Conservation (phyloP, 305 asterid genomes). For the Fraxinus nigra region DNA sequence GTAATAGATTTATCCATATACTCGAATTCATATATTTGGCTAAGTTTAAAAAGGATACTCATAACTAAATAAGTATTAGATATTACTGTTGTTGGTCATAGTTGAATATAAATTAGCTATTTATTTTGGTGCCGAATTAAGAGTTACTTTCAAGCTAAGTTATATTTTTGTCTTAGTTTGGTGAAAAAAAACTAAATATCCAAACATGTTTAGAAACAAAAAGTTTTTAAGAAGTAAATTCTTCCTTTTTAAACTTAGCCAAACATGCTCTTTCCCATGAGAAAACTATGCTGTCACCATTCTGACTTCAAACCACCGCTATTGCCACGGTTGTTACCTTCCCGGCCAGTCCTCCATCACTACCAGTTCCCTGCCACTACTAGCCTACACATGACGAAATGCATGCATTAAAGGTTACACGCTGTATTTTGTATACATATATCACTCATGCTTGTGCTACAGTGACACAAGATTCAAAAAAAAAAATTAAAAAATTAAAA, state of each 20-base stretch:
- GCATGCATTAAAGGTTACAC: background rate
- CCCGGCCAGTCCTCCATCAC: background rate
- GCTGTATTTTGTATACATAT: background rate
- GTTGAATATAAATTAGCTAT: background rate
- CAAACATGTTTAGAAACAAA: background rate
- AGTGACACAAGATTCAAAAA: background rate
- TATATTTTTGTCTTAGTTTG: background rate
- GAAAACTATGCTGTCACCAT: background rate
- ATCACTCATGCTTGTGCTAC: background rate
- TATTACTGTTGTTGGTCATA: background rate
- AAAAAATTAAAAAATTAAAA: background rate
- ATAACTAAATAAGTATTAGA: background rate
- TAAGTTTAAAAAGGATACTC: background rate
- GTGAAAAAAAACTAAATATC: background rate
- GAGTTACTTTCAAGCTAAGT: background rate
- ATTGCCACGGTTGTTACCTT: background rate
- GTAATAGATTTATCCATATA: background rate
- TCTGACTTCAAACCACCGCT: background rate
- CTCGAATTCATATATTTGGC: background rate
- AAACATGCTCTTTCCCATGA: background rate
- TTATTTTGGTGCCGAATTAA: background rate
- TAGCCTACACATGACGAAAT: background rate
- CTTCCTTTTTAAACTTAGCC: background rate
- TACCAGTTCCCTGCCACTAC: background rate
- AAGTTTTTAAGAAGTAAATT: background rate